Percentiles rank a stretch among this genome's conserved stretches.
Conservation (phyloP, 805 yeast species). For the Torulaspora indica region DNA sequence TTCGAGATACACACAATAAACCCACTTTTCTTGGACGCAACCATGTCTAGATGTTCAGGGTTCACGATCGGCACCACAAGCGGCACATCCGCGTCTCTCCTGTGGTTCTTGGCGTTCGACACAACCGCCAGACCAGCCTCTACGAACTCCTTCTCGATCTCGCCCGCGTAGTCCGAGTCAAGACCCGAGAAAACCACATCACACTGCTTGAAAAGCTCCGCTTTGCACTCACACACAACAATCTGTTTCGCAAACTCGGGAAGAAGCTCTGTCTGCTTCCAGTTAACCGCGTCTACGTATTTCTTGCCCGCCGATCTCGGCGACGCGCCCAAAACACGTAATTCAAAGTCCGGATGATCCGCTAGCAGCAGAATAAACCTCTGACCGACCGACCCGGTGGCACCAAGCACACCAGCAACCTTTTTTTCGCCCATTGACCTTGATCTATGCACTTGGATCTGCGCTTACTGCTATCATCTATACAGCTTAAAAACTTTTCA, state of each 20-base stretch:
- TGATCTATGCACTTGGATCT: neutral
- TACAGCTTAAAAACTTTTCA: no score
- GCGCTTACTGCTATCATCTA: no score
- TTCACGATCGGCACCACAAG: slow-evolving; percentile 93
- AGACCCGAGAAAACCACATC: slow-evolving; percentile 93
- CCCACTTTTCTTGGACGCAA: slow-evolving; percentile 62
- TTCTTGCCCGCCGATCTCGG: slow-evolving; percentile 87
- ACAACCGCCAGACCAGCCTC: slow-evolving; percentile 78
- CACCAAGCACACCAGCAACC: slow-evolving; percentile 86
- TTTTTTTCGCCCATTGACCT: slow-evolving; percentile 34
- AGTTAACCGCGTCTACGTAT: slow-evolving; percentile 78
- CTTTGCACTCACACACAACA: slow-evolving; percentile 70
- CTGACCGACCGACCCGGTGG: slow-evolving; percentile 98
- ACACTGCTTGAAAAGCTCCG: slow-evolving; percentile 76
- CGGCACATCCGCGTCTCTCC: slow-evolving; percentile 84
- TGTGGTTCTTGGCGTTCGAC: slow-evolving; percentile 94
- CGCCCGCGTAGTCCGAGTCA: slow-evolving; percentile 90
- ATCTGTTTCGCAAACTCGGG: slow-evolving; percentile 64
- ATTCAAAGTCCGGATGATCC: slow-evolving; percentile 84
- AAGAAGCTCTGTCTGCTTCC: slow-evolving; percentile 87
- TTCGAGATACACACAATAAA: slow-evolving; percentile 92
- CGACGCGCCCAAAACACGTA: slow-evolving; percentile 86
- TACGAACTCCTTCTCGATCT: slow-evolving; percentile 78
- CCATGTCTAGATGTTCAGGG: slow-evolving; percentile 78
- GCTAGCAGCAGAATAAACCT: slow-evolving; percentile 81